A percentile compares a stretch with the other conserved stretches of the same genome.
phyloP scores from a whole-genome alignment of 371 early-diverging fungal genomes.

The Lichtheimia corymbifera region DNA sequence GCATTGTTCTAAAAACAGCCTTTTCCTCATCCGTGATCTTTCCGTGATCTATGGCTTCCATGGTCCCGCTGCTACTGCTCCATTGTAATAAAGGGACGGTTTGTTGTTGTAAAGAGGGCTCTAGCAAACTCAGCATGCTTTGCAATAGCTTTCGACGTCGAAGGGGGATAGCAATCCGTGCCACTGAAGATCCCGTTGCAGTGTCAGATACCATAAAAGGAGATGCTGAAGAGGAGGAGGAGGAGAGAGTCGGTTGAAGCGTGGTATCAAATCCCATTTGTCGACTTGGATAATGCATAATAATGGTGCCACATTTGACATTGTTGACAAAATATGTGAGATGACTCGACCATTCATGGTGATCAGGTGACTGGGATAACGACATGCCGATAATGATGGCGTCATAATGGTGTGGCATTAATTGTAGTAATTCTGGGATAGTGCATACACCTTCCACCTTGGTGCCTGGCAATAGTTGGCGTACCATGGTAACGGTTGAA shows the following conservation, averaged over 20 bases:
- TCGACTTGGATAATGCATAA: constrained; percentile 46
- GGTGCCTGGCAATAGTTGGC: constrained; percentile 27
- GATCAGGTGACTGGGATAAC: constrained; percentile 13
- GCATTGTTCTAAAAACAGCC: constrained; percentile 28
- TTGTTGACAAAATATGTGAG: constrained; percentile 15
- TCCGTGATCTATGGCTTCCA: background rate
- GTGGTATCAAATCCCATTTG: constrained; percentile 2
- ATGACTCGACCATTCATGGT: constrained; percentile 23
- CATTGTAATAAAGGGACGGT: background rate
- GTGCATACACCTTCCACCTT: constrained; percentile 27
- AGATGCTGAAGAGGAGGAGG: constrained; percentile 10
- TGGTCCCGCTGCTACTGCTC: too few species aligned
- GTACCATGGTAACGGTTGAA: constrained; percentile 34
- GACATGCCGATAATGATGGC: constrained; percentile 38
- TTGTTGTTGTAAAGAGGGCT: background rate
- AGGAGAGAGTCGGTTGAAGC: background rate
- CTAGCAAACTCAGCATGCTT: constrained; percentile 16
- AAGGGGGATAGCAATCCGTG: constrained; percentile 49
- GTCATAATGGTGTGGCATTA: constrained; percentile 19
- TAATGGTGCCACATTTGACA: constrained; percentile 23
- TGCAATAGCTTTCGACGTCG: constrained; percentile 50
- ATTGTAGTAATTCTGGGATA: constrained; percentile 17
- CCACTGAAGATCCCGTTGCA: too few species aligned
- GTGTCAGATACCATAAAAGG: background rate
- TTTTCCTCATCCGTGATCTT: constrained; percentile 32